phyloP scores from a whole-genome alignment of 352 stramenopile species.

The Phytophthora kernoviae region DNA sequence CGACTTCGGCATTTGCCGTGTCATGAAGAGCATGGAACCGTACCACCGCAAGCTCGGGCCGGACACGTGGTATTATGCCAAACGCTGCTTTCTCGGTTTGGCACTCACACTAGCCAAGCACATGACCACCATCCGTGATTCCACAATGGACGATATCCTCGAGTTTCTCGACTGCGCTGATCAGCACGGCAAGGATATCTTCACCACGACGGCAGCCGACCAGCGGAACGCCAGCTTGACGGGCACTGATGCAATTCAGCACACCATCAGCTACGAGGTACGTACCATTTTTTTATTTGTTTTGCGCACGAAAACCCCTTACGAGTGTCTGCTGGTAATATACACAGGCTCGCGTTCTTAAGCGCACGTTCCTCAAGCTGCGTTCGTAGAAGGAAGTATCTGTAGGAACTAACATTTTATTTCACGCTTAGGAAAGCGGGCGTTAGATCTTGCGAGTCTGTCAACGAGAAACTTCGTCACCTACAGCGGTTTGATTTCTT shows the following conservation, averaged over 20 bases:
- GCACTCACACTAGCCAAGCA: constrained; percentile 94
- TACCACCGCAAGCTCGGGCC: constrained; percentile 96
- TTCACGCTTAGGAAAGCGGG: not conserved
- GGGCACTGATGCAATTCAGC: constrained; percentile 48
- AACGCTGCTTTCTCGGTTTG: constrained; percentile 95
- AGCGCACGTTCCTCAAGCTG: constrained; percentile 94
- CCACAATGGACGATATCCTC: constrained; percentile 94
- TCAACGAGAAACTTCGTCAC: not conserved
- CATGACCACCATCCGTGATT: constrained; percentile 95
- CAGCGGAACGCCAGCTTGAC: constrained; percentile 25
- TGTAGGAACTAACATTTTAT: not conserved
- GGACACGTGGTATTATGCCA: constrained; percentile 97
- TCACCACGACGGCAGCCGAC: constrained; percentile 75
- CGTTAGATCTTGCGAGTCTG: not conserved
- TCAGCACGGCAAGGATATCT: constrained; percentile 92
- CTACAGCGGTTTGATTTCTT: not conserved
- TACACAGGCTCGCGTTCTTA: constrained; percentile 86
- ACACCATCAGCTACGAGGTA: constrained; percentile 94
- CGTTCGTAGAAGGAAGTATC: constrained; percentile 49
- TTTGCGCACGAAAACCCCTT: not conserved
- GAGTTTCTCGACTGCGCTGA: constrained; percentile 93
- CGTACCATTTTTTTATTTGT: not conserved
- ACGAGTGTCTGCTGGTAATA: constrained; percentile 1
- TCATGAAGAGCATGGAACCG: constrained; percentile 96
- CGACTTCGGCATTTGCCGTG: constrained; percentile 95